Base-by-base conservation (phyloP, 2,329 filamentous ascomycete species). In the Cladophialophora immunda region DNA sequence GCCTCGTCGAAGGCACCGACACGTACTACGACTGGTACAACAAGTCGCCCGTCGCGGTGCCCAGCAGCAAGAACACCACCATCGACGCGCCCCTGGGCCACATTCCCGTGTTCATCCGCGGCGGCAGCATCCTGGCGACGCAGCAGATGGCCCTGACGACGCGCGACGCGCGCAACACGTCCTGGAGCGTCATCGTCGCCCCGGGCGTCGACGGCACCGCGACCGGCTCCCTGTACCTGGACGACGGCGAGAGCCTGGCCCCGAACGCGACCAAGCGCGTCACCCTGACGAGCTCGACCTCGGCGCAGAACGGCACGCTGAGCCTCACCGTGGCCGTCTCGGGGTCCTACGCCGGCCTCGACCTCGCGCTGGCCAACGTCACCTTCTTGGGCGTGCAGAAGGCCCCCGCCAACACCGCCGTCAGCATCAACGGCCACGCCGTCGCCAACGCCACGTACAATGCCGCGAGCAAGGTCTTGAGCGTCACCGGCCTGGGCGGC, bases 21-120 rank as follows among this genome's bases (percentile, higher is more conserved):
- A 76, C 87, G 1, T 94, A 90, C 89, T 94, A 93, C 73, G 91
- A 94, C 76, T 94, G 90, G 90, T 93, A 93, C 77, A 90, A 85
- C n/a, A 86, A 88, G 58, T 83, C 82, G 0, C 82, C 81, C 0
- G 81, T 92, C 2, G 84, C 82, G 0, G 68, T 80, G 29, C 85
- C 85, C 9, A 80, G 83, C 64, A 65, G 34, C 7, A 71, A 69
- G 50, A 90, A 90, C 74, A 83, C 83, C 13, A 88, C 86, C 3
- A 86, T 90, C 66, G 75, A 81, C 22, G 88, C 88, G 3, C 88
- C 88, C 0, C 77, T 90, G 2, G 85, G 86, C 13, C 87, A 93
- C 72, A 93, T 94, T 57, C 90, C 90, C 0, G 85, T 94, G 1
- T 91, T 85, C 72, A 76, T 94, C 19, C 86, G 90, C 13, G 91